Percentiles rank a stretch among this genome's conserved stretches.
These are phyloP conservation scores for Kwoniella pini DNA, from an alignment of 768 basidiomycete species.

Conservation along the genomic window DNA sequence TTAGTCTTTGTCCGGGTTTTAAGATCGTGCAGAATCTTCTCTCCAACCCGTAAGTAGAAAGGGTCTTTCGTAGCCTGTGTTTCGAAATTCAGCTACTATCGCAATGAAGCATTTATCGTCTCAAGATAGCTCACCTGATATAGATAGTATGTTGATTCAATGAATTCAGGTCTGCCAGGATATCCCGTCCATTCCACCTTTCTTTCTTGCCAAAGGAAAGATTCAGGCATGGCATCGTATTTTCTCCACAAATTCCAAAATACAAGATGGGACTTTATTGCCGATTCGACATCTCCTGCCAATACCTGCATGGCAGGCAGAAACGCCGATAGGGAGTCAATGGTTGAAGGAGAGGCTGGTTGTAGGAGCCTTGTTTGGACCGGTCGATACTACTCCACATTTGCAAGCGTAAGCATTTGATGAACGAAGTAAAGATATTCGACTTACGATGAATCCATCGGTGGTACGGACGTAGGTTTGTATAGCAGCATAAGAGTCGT, in stretches of 20 bases:
- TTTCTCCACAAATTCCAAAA: slow-evolving; percentile 93
- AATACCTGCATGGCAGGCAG: slow-evolving; percentile 86
- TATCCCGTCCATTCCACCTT: slow-evolving; percentile 52
- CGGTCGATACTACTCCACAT: slow-evolving; percentile 68
- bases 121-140: slow-evolving; percentile 60
- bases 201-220: slow-evolving; percentile 74
- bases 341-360: slow-evolving; percentile 64
- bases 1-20: slow-evolving; percentile 71
- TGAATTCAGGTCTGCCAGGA: slow-evolving; percentile 66
- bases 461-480: slow-evolving; percentile 79
- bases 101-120: too few relatives aligned
- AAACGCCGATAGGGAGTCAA: slow-evolving; percentile 96
- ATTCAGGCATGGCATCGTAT: slow-evolving; percentile 85
- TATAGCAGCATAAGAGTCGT: slow-evolving; percentile 75
- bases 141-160: slow-evolving; percentile 95
- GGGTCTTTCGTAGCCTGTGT: slow-evolving; percentile 78
- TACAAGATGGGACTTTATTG: slow-evolving; percentile 85
- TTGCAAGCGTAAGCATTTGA: not conserved
- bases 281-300: slow-evolving; percentile 72
- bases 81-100: not conserved
- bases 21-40: slow-evolving; percentile 77
- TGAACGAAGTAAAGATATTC: not conserved
- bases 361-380: slow-evolving; percentile 80
- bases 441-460: slow-evolving; percentile 83
- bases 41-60: slow-evolving; percentile 88